These are phyloP conservation scores for Chrysanthemum makinoi DNA, from an alignment of 129 eudicot species.

Conservation along the genomic window DNA sequence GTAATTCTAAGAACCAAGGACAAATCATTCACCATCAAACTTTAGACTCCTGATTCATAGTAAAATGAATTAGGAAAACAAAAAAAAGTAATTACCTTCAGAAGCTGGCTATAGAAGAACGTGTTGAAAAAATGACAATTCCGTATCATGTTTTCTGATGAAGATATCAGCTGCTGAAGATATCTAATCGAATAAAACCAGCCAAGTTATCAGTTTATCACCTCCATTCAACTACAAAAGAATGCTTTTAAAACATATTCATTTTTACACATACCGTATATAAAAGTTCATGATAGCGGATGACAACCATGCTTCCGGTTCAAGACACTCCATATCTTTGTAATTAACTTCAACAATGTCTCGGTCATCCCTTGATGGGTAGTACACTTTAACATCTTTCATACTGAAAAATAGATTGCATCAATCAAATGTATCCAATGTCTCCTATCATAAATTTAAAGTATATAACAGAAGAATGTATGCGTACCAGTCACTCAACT, in stretches of 20 bases:
- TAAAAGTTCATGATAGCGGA: constrained; percentile 84
- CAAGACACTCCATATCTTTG: constrained; percentile 70
- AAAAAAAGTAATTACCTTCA: constrained; percentile 47
- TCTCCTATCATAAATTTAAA: neutral
- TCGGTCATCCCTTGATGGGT: constrained; percentile 83
- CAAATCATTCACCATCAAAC: constrained; percentile 3
- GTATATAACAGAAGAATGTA: constrained; percentile 2
- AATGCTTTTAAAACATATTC: constrained; percentile 3
- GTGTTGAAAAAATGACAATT: constrained; percentile 79
- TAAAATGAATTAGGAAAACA: neutral
- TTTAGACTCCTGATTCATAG: neutral
- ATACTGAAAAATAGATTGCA: constrained; percentile 38
- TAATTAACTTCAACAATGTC: constrained; percentile 56
- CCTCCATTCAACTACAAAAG: neutral
- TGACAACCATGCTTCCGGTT: constrained; percentile 67
- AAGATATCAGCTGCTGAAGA: constrained; percentile 47
- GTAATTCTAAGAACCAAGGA: constrained; percentile 39
- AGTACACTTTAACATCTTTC: constrained; percentile 50
- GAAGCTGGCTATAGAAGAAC: constrained; percentile 76
- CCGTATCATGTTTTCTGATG: constrained; percentile 26
- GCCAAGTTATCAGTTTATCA: neutral
- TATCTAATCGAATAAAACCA: constrained; percentile 47
- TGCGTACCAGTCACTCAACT: constrained; percentile 49
- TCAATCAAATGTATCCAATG: constrained; percentile 7
- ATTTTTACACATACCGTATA: constrained; percentile 53